phyloP scores from a whole-genome alignment of 2,329 filamentous ascomycete genomes.

The Colletotrichum spinosum region DNA sequence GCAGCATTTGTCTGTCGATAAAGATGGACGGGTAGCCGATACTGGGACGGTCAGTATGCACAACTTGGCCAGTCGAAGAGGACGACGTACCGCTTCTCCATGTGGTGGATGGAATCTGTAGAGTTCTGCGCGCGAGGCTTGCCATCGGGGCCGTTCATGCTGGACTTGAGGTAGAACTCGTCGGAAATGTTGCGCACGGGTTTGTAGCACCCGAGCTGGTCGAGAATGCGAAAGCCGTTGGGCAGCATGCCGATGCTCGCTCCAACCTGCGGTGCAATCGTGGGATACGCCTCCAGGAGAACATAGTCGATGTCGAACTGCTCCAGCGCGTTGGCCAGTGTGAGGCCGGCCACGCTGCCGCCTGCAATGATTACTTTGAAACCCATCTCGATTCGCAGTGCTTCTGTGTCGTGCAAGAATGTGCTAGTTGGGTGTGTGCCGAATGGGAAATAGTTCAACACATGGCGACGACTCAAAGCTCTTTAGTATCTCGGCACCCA shows the following conservation, averaged over 20 bases:
- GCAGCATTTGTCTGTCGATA: slow-evolving; percentile 50
- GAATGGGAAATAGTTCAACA: not conserved
- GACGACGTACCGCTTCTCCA: slow-evolving; percentile 20
- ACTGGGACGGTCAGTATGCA: slow-evolving; percentile 9
- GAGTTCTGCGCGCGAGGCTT: slow-evolving; percentile 37
- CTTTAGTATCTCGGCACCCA: too few species aligned
- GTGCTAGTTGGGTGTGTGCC: not conserved
- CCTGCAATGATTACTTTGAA: slow-evolving; percentile 60
- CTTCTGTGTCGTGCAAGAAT: not conserved
- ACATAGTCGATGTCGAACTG: slow-evolving; percentile 59
- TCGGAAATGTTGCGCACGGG: slow-evolving; percentile 40
- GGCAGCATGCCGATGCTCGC: slow-evolving; percentile 59
- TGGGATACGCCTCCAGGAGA: slow-evolving; percentile 56
- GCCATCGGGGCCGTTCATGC: slow-evolving; percentile 18
- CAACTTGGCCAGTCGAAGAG: accelerated
- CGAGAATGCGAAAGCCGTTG: slow-evolving; percentile 57
- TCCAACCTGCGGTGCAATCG: slow-evolving; percentile 58
- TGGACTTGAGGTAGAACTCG: slow-evolving; percentile 24
- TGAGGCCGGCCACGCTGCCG: slow-evolving; percentile 59
- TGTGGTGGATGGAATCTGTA: not conserved
- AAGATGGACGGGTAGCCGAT: slow-evolving; percentile 47
- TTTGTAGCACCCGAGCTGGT: slow-evolving; percentile 56
- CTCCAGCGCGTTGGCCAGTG: slow-evolving; percentile 53
- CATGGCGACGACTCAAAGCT: too few species aligned
- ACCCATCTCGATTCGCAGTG: slow-evolving; percentile 1